phyloP scores from a whole-genome alignment of 2,329 filamentous ascomycete genomes.

The Ceratocystis albifundus region DNA sequence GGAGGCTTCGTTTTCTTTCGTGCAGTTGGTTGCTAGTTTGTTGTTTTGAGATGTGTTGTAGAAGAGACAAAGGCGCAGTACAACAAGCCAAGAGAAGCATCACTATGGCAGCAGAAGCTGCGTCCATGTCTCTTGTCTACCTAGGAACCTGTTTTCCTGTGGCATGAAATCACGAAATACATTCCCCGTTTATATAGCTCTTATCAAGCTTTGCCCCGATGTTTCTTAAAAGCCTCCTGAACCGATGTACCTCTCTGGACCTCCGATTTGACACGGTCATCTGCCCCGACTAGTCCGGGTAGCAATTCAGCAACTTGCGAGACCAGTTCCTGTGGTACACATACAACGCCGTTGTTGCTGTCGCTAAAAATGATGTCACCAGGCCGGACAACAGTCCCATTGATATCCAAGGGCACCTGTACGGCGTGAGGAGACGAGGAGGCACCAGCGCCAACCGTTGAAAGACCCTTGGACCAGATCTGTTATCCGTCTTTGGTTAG shows the following conservation, averaged over 20 bases:
- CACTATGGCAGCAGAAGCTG: neutral
- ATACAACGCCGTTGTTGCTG: conserved; percentile 55
- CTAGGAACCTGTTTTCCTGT: neutral
- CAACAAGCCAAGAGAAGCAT: neutral
- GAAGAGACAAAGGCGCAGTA: no score
- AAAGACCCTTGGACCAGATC: conserved; percentile 47
- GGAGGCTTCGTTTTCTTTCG: no score
- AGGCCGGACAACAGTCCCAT: conserved; percentile 35
- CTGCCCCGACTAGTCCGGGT: conserved; percentile 40
- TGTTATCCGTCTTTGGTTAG: conserved; percentile 25
- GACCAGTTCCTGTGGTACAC: conserved; percentile 51
- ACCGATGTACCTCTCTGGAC: conserved; percentile 52
- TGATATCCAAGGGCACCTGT: conserved; percentile 36
- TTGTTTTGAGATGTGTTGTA: no score
- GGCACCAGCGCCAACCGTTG: conserved; percentile 46
- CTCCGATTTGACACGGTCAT: conserved; percentile 52
- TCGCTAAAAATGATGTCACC: conserved; percentile 63
- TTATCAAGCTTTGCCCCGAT: conserved; percentile 35
- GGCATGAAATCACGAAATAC: conserved; percentile 6
- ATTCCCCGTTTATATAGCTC: neutral
- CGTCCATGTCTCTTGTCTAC: neutral
- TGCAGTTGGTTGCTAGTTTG: no score
- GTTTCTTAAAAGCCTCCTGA: conserved; percentile 53
- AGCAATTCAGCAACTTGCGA: conserved; percentile 50
- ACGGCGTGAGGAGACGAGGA: conserved; percentile 46